Percentiles rank a stretch among this genome's conserved stretches.
Evolutionary conservation across 306 rosid genomes (phyloP).

Genomic region (Malus domestica): ASM211411v1 NC_041803.1:6013001-6013500

Average conservation of each 20-base stretch:
- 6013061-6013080: too few species aligned
- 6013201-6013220: too few species aligned
- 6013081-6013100: too few species aligned
- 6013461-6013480: not conserved
- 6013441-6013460: slow-evolving; percentile 13
- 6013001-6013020: too few species aligned
- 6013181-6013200: too few species aligned
- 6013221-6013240: not conserved
- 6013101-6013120: too few species aligned
- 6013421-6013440: slow-evolving; percentile 19
- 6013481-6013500: slow-evolving; percentile 17
- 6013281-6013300: slow-evolving; percentile 27
- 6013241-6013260: not conserved
- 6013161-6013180: too few species aligned
- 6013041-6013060: too few species aligned
- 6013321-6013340: slow-evolving; percentile 1
- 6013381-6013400: not conserved
- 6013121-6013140: too few species aligned
- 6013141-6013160: too few species aligned
- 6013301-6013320: slow-evolving; percentile 26
- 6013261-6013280: not conserved
- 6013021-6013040: too few species aligned
- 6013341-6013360: not conserved
- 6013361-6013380: not conserved
- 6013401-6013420: slow-evolving; percentile 14